Base-by-base conservation (phyloP, 495 filamentous ascomycete species). In the Xylaria telfairii region DNA sequence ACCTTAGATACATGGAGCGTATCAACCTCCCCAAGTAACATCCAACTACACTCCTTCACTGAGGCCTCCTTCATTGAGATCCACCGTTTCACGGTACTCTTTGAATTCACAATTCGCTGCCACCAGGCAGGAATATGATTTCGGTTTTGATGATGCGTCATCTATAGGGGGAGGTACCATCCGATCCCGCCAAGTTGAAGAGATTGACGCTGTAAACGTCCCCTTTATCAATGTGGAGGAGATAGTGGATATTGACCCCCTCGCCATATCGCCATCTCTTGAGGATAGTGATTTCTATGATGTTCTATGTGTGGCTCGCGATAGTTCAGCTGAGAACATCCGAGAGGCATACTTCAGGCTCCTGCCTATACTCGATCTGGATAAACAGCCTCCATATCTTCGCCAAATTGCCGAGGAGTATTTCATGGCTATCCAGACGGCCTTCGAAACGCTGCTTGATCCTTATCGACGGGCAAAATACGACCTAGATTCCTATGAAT, bases 301-400 rank as follows among this genome's bases (percentile, higher is more conserved):
- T 44, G n/a, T 41, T 12, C 34, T 62, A 24, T 42, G 59, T 41
- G 59, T 62, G 34, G 41, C 59, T 44, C 59, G 32, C 12, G 30
- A 62, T 8, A 37, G 34, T 24, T 62, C 59, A 62, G 59, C 59
- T 62, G 34, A 62, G 17, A 39, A 30, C 24, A 62, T 62, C 30
- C 59, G 59, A 21, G 13, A 19, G 32, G 59, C 59, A 21, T 62
- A 62, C 24, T 17, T 41, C 24, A 19, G 59, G 39, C 39, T 62
- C n/a, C 41, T 62, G 19, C 12, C 34, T 26, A 13, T 62, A 26
- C 59, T 62, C 34, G 34, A 62, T 62, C 59, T 32, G 59, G 17
- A 62, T 19, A 37, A 10, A 24, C 59, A 62, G 59, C 59, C 59
- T 24, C 59, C 30, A 24, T 37, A 21, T 37, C 59, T 62, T 41